Evolutionary conservation across 495 filamentous ascomycete species (phyloP).

Genomic region (Pyrenula aspistea): DNA sequence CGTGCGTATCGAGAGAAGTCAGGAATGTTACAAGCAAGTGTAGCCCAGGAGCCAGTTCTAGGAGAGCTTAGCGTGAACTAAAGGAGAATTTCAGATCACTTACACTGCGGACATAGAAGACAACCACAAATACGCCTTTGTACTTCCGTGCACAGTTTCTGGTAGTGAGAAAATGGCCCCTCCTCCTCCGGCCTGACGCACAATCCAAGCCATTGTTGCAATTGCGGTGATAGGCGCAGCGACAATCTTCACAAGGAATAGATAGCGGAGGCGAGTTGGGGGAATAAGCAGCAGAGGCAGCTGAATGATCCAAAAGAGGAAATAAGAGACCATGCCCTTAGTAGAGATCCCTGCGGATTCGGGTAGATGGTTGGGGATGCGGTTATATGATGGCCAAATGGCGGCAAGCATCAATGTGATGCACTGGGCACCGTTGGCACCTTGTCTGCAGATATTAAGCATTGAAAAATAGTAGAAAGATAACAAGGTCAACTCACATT

Average conservation of each 20-base stretch:
- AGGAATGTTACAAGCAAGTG: conserved; percentile 13
- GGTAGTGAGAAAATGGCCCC: conserved; percentile 3
- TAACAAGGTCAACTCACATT: conserved; percentile 2
- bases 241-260: conserved; percentile 37
- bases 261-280: conserved; percentile 34
- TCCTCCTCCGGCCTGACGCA: conserved; percentile 2
- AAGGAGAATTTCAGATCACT: background rate
- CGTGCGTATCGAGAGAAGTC: conserved; percentile 51
- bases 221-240: conserved; percentile 15
- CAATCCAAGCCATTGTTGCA: conserved; percentile 4
- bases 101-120: background rate
- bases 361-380: conserved; percentile 36
- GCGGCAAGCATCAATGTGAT: conserved; percentile 28
- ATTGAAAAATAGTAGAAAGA: background rate
- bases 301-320: conserved; percentile 36
- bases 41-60: conserved; percentile 26
- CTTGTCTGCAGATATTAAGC: conserved; percentile 19
- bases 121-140: conserved; percentile 8
- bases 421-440: conserved; percentile 26
- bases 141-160: conserved; percentile 7
- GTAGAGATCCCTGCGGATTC: conserved; percentile 35
- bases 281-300: conserved; percentile 36
- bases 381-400: conserved; percentile 27
- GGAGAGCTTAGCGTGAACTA: background rate
- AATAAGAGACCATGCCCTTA: conserved; percentile 32